These are phyloP conservation scores for Sclerotinia subarctica DNA, from an alignment of 2,329 filamentous ascomycete species.

Conservation along the genomic window DNA sequence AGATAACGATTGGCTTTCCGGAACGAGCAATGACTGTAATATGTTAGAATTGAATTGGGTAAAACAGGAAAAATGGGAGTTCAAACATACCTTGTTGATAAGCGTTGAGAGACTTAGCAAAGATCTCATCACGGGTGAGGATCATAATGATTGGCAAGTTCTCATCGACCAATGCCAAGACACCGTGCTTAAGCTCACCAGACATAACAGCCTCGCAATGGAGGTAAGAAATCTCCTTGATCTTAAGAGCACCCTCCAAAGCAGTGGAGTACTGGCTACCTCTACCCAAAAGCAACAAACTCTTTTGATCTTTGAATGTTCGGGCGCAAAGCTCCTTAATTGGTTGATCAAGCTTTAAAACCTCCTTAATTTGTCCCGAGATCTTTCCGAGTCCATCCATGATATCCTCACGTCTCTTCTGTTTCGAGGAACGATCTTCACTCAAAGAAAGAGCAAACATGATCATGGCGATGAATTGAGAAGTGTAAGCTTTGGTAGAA, in stretches of 20 bases:
- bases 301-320: conserved; percentile 97
- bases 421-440: conserved; percentile 95
- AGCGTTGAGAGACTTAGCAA: conserved; percentile 98
- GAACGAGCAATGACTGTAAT: conserved; percentile 81
- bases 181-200: conserved; percentile 98
- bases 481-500: conserved; percentile 98
- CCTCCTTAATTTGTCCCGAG: conserved; percentile 86
- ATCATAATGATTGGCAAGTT: conserved; percentile 99
- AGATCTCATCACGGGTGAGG: conserved; percentile 90
- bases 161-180: conserved; percentile 94
- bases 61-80: not conserved
- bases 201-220: conserved; percentile 99
- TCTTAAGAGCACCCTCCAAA: conserved; percentile 95
- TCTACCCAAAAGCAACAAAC: conserved; percentile 85
- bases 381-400: conserved; percentile 88
- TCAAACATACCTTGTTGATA: conserved; percentile 81
- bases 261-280: conserved; percentile 96
- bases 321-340: conserved; percentile 94
- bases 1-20: conserved; percentile 97
- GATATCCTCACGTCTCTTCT: conserved; percentile 87
- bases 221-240: conserved; percentile 99
- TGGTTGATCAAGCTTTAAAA: conserved; percentile 83
- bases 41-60: conserved; percentile 34
- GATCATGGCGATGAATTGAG: conserved; percentile 98
- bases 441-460: conserved; percentile 98